phyloP scores from a whole-genome alignment of 352 stramenopile genomes.

The Globisporangium yorkense region DNA sequence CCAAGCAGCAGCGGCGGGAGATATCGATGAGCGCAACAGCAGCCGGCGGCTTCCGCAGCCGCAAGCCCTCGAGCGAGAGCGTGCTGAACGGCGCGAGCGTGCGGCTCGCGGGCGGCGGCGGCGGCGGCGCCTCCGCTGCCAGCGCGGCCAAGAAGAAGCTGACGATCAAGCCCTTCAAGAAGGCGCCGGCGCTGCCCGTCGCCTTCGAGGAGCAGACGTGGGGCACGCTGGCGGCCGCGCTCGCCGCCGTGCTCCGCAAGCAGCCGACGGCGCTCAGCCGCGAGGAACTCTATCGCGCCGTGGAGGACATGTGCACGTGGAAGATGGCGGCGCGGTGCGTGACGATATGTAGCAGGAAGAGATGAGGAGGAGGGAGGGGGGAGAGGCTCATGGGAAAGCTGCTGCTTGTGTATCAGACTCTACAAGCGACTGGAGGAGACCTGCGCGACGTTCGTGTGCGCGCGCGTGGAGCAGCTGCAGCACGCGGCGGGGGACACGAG shows the following conservation, averaged over 20 bases:
- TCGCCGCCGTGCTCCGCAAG: slow-evolving; percentile 64
- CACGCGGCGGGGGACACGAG: slow-evolving; percentile 55
- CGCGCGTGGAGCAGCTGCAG: slow-evolving; percentile 48
- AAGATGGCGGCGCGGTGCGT: slow-evolving; percentile 78
- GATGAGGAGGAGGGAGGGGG: neutral
- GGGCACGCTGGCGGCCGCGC: slow-evolving; percentile 57
- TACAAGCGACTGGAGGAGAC: slow-evolving; percentile 67
- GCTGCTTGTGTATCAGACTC: slow-evolving; percentile 26
- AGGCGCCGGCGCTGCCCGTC: slow-evolving; percentile 64
- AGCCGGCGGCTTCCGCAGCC: slow-evolving; percentile 8
- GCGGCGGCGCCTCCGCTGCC: neutral
- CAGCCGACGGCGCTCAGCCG: slow-evolving; percentile 55
- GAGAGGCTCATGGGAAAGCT: neutral
- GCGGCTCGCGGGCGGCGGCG: slow-evolving; percentile 1
- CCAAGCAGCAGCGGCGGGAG: neutral
- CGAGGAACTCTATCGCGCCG: slow-evolving; percentile 80
- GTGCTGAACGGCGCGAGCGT: slow-evolving; percentile 13
- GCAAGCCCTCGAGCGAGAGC: slow-evolving; percentile 12
- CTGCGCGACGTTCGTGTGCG: slow-evolving; percentile 57
- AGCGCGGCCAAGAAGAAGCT: slow-evolving; percentile 61
- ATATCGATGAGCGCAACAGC: neutral
- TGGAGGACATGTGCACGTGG: slow-evolving; percentile 91
- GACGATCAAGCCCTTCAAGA: slow-evolving; percentile 83
- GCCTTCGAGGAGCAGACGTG: slow-evolving; percentile 78
- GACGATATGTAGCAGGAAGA: neutral